phyloP scores from a whole-genome alignment of 371 early-diverging fungal species.

The Dichotomocladium elegans region DNA sequence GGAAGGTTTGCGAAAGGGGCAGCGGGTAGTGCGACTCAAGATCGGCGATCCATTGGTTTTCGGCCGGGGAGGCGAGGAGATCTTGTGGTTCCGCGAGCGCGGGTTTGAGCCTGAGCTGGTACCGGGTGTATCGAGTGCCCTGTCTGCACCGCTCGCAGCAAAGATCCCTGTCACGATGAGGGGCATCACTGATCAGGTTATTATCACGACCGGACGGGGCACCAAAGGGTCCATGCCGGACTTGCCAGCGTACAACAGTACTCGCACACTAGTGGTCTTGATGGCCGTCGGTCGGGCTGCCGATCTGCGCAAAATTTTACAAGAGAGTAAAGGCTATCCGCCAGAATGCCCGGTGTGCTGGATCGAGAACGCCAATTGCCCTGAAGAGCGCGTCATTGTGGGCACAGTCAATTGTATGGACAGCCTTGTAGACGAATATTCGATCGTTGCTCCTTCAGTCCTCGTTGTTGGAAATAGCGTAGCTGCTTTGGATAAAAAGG shows the following conservation, averaged over 20 bases:
- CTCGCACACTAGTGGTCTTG: conserved; percentile 75
- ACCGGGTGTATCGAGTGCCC: conserved; percentile 78
- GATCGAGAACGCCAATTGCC: conserved; percentile 68
- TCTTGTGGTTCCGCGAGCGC: conserved; percentile 64
- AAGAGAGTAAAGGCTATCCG: conserved; percentile 54
- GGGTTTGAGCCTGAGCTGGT: conserved; percentile 69
- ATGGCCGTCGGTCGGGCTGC: conserved; percentile 79
- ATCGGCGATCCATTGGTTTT: conserved; percentile 90
- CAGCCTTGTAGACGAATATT: conserved; percentile 38
- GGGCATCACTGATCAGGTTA: conserved; percentile 72
- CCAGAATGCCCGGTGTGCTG: conserved; percentile 55
- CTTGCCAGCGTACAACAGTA: conserved; percentile 58
- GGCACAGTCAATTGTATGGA: conserved; percentile 55
- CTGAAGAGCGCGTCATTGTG: conserved; percentile 55
- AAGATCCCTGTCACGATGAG: conserved; percentile 76
- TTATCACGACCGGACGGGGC: conserved; percentile 76
- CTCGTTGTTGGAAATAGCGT: conserved; percentile 58
- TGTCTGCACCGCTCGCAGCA: conserved; percentile 69
- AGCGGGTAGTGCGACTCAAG: conserved; percentile 82
- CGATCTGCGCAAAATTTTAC: conserved; percentile 54
- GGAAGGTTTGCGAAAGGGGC: conserved; percentile 60
- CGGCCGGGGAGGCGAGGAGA: conserved; percentile 91
- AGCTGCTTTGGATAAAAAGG: background rate
- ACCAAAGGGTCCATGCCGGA: conserved; percentile 73
- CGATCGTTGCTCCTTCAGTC: conserved; percentile 67